These are phyloP conservation scores for Vitis rotundifolia DNA, from an alignment of 164 flowering plant genomes.

Conservation along the genomic window DNA sequence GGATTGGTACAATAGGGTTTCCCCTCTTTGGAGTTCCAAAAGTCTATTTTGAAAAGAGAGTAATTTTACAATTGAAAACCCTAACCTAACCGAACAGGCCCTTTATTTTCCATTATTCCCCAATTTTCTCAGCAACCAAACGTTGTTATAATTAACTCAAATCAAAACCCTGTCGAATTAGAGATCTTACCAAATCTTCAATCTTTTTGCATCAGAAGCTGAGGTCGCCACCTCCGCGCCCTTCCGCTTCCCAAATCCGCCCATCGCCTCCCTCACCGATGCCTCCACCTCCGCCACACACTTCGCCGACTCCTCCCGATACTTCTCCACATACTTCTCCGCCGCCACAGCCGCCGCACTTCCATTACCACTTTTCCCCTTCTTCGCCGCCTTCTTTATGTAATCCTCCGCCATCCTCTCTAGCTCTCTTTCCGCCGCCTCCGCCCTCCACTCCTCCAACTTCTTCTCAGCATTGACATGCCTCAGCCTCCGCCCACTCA, in stretches of 20 bases:
- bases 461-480: constrained; percentile 97
- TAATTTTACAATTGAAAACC: neutral
- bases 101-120: too few relatives aligned
- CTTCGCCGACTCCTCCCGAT: constrained; percentile 65
- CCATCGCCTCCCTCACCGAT: constrained; percentile 53
- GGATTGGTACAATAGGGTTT: too few relatives aligned
- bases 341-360: constrained; percentile 37
- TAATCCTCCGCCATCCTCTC: constrained; percentile 92
- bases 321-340: constrained; percentile 70
- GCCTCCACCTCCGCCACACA: constrained; percentile 67
- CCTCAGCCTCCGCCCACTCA: constrained; percentile 90
- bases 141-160: neutral
- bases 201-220: constrained; percentile 43
- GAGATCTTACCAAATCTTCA: constrained; percentile 74
- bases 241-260: constrained; percentile 39
- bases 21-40: too few relatives aligned
- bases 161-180: neutral
- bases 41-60: too few relatives aligned
- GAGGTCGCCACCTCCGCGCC: constrained; percentile 24
- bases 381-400: constrained; percentile 67
- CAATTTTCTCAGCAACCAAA: neutral
- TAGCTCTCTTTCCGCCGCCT: constrained; percentile 75
- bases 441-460: constrained; percentile 91
- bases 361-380: constrained; percentile 39
- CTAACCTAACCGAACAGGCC: neutral